These are phyloP conservation scores for Schwanniomyces polymorphus DNA, from an alignment of 805 yeast species.

Conservation along the genomic window DNA sequence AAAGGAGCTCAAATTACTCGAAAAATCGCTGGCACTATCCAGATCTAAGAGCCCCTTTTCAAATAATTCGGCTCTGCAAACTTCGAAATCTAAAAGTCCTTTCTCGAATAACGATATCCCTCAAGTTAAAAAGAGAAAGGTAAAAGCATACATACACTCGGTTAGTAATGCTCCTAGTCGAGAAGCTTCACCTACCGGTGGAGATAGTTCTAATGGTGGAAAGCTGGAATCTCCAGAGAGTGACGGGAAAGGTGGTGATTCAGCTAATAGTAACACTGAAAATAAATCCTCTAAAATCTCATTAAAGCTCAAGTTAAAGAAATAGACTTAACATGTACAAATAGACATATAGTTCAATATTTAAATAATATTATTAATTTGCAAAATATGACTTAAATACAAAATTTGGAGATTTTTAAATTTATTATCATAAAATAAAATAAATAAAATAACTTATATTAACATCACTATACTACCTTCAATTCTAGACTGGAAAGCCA, in stretches of 20 bases:
- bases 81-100: conserved; percentile 17
- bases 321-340: neutral
- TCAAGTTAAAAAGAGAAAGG: conserved; percentile 20
- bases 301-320: neutral
- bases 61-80: conserved; percentile 10
- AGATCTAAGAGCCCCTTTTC: conserved; percentile 18
- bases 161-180: neutral
- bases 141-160: conserved; percentile 27
- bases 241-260: neutral
- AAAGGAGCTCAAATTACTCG: neutral
- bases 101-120: conserved; percentile 10
- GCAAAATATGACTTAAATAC: neutral
- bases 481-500: too few species aligned
- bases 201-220: neutral
- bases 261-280: neutral
- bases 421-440: too few species aligned
- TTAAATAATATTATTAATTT: neutral
- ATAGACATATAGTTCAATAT: neutral
- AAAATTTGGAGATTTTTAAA: neutral
- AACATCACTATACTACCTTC: too few species aligned
- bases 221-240: neutral
- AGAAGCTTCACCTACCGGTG: neutral
- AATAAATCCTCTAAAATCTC: neutral
- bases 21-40: conserved; percentile 13
- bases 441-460: too few species aligned